Conservation (phyloP, 805 yeast species). For the Candida sphagnicola region DNA sequence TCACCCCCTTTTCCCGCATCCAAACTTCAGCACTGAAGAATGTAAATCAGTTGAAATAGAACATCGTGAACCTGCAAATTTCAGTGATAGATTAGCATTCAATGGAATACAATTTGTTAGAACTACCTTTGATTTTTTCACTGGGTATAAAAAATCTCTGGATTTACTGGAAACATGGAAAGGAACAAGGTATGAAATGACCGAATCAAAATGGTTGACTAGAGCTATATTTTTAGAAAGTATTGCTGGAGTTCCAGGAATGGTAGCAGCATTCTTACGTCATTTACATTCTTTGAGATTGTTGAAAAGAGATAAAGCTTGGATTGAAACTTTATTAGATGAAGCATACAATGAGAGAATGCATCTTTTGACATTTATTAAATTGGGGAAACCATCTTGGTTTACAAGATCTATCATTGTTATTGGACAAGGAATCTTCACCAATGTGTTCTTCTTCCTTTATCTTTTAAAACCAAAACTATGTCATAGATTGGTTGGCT, state of each 20-base stretch:
- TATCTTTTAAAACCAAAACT: slow-evolving; percentile 58
- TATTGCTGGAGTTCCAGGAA: slow-evolving; percentile 79
- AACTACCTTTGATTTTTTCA: slow-evolving; percentile 52
- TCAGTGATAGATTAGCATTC: slow-evolving; percentile 52
- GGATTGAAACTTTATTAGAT: slow-evolving; percentile 69
- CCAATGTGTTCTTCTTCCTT: slow-evolving; percentile 57
- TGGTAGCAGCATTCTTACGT: slow-evolving; percentile 69
- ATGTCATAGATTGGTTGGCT: slow-evolving; percentile 76
- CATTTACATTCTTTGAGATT: slow-evolving; percentile 63
- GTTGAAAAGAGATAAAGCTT: slow-evolving; percentile 63
- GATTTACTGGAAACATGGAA: slow-evolving; percentile 22
- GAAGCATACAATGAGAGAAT: slow-evolving; percentile 78
- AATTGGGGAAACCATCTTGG: slow-evolving; percentile 59
- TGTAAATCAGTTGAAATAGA: slow-evolving; percentile 39
- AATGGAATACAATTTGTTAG: slow-evolving; percentile 43
- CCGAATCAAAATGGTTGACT: slow-evolving; percentile 60
- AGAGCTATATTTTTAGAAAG: slow-evolving; percentile 62
- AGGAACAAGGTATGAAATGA: slow-evolving; percentile 49
- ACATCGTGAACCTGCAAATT: slow-evolving; percentile 47
- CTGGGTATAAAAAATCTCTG: slow-evolving; percentile 60
- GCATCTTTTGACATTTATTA: slow-evolving; percentile 68
- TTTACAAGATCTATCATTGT: slow-evolving; percentile 52
- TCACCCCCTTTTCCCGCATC: slow-evolving; percentile 38
- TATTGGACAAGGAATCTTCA: slow-evolving; percentile 68
- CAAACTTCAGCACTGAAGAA: slow-evolving; percentile 24